A percentile compares a stretch with the other conserved stretches of the same genome.
Evolutionary conservation across 768 basidiomycete species (phyloP).

Genomic region (Ephemerocybe angulata): DNA sequence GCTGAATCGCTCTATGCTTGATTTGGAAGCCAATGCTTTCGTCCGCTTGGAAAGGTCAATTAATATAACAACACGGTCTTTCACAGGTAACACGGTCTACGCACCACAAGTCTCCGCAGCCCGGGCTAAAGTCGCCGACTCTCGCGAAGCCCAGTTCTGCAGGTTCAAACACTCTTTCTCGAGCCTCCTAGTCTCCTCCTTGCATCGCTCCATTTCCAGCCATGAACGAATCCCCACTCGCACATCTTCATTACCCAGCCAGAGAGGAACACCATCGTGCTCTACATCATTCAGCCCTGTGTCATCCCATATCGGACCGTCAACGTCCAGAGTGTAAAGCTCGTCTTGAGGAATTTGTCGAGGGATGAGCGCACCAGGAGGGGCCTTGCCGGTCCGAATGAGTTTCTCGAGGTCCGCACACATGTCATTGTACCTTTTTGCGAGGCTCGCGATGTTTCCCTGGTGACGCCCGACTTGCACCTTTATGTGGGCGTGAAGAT

Average conservation of each 20-base stretch:
- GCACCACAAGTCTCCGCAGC: no score
- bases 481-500: neutral
- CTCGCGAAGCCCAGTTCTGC: neutral
- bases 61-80: no score
- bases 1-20: no score
- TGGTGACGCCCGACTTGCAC: neutral
- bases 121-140: no score
- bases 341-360: neutral
- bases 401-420: neutral
- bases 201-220: neutral
- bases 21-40: no score
- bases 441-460: neutral
- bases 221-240: neutral
- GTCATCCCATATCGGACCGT: neutral
- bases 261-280: neutral
- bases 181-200: neutral
- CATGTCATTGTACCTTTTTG: neutral
- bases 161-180: neutral
- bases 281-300: neutral
- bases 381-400: neutral
- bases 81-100: no score
- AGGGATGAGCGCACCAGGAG: neutral
- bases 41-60: no score
- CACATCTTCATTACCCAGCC: neutral
- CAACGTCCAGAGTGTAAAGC: neutral